These are phyloP conservation scores for Thamnidium elegans DNA, from an alignment of 192 early-diverging fungal species.

Conservation along the genomic window DNA sequence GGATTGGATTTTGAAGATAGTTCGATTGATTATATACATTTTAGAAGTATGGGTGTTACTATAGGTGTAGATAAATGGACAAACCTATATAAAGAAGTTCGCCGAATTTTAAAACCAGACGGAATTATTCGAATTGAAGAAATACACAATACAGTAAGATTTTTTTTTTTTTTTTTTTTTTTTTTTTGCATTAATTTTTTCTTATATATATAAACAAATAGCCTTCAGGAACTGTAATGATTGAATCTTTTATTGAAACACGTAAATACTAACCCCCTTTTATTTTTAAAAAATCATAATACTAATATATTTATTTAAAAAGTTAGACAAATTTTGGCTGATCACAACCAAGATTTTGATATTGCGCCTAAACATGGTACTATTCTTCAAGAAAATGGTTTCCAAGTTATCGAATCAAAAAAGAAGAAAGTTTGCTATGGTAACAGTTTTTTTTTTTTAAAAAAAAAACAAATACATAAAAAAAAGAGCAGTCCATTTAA, in stretches of 20 bases:
- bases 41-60: constrained; percentile 9
- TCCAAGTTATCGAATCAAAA: constrained; percentile 17
- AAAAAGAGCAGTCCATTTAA: background rate
- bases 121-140: constrained; percentile 22
- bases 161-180: background rate
- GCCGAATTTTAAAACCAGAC: constrained; percentile 28
- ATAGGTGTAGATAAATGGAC: constrained; percentile 14
- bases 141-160: constrained; percentile 12
- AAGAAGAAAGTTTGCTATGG: constrained; percentile 15
- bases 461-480: background rate
- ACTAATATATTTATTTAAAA: too few species aligned
- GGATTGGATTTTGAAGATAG: background rate
- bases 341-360: constrained; percentile 7
- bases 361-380: constrained; percentile 3
- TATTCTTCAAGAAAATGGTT: constrained; percentile 4
- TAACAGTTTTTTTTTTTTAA: background rate
- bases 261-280: background rate
- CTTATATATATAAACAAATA: background rate
- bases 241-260: constrained; percentile 26
- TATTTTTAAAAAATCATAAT: too few species aligned
- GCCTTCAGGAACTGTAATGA: constrained; percentile 21
- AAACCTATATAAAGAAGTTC: constrained; percentile 18
- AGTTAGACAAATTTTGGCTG: constrained; percentile 5
- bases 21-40: constrained; percentile 11
- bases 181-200: constrained; percentile 1